Evolutionary conservation across 768 basidiomycete genomes (phyloP).

Genomic region (Rhizopogon rudus): DNA sequence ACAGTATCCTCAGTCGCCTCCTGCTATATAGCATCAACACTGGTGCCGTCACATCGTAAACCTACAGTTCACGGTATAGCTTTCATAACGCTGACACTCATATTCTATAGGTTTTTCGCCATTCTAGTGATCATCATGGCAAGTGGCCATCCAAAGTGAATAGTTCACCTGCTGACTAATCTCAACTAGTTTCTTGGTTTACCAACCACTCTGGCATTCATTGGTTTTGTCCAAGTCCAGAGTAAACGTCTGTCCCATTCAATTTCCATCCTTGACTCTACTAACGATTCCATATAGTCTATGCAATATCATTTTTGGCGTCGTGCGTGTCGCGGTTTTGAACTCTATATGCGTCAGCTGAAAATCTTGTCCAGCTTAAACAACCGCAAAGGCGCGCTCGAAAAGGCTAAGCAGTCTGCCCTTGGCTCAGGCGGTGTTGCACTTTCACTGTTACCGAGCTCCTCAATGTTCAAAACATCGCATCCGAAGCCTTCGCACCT

Average conservation of each 20-base stretch:
- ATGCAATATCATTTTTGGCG: constrained; percentile 13
- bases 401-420: background rate
- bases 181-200: constrained; percentile 4
- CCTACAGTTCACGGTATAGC: background rate
- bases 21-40: constrained; percentile 16
- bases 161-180: background rate
- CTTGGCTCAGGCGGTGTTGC: background rate
- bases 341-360: background rate
- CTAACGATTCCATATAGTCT: constrained; percentile 2
- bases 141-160: background rate
- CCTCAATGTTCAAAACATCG: background rate
- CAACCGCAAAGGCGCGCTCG: background rate
- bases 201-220: background rate
- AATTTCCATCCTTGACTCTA: background rate
- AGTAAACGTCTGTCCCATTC: constrained; percentile 9
- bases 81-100: background rate
- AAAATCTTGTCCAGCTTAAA: background rate
- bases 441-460: background rate
- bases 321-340: constrained; percentile 5
- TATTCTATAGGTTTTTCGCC: constrained; percentile 3
- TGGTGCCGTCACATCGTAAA: constrained; percentile 10
- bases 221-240: constrained; percentile 11
- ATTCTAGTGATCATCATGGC: constrained; percentile 8
- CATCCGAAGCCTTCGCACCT: background rate
- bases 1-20: constrained; percentile 11